Percentiles rank a stretch among this genome's conserved stretches.
phyloP scores from a whole-genome alignment of 1,139 yeast genomes.

The Saccharomycopsis phalli region DNA sequence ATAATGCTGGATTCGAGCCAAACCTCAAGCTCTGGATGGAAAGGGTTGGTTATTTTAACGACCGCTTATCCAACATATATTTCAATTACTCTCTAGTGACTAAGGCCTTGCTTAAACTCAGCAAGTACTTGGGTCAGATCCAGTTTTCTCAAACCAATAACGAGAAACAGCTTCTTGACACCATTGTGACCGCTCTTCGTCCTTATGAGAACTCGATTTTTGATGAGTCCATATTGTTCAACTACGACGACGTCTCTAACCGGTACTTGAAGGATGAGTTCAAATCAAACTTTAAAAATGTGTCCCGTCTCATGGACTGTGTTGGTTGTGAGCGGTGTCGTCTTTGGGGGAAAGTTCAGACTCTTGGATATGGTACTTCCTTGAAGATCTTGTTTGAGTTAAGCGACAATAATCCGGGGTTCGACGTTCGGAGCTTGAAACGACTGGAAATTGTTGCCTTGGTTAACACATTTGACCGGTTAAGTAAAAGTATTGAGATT shows the following conservation, averaged over 20 bases:
- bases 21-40: conserved; percentile 74
- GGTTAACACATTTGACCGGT: conserved; percentile 83
- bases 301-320: conserved; percentile 92
- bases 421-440: conserved; percentile 40
- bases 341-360: conserved; percentile 95
- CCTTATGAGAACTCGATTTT: conserved; percentile 30
- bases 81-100: conserved; percentile 86
- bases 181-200: conserved; percentile 33
- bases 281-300: conserved; percentile 76
- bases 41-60: conserved; percentile 85
- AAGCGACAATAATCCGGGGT: conserved; percentile 32
- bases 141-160: conserved; percentile 41
- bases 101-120: conserved; percentile 66
- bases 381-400: conserved; percentile 81
- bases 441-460: conserved; percentile 86
- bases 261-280: conserved; percentile 64
- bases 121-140: conserved; percentile 38
- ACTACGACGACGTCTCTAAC: conserved; percentile 30
- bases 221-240: conserved; percentile 50
- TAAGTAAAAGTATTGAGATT: conserved; percentile 75
- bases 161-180: conserved; percentile 36
- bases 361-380: conserved; percentile 96
- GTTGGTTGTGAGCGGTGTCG: conserved; percentile 97
- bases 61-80: conserved; percentile 80
- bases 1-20: conserved; percentile 76